phyloP scores from a whole-genome alignment of 2,329 filamentous ascomycete species.

The Clarireedia hainanense region DNA sequence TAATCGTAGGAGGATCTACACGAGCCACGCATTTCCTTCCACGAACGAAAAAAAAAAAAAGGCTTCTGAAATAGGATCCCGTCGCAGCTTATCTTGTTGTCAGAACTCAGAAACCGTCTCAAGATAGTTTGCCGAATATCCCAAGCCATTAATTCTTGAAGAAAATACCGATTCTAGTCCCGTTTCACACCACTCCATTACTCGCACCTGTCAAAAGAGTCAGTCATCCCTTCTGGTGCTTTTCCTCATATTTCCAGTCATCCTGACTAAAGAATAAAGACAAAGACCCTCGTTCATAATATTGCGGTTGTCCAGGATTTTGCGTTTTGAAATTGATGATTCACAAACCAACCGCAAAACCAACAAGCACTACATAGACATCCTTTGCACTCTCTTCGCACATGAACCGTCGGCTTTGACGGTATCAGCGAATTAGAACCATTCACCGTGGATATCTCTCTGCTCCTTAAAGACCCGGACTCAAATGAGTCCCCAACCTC shows the following conservation, averaged over 20 bases:
- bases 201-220: slow-evolving; percentile 18
- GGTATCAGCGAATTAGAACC: slow-evolving; percentile 34
- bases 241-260: slow-evolving; percentile 11
- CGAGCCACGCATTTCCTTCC: slow-evolving; percentile 35
- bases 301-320: slow-evolving; percentile 14
- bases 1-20: slow-evolving; percentile 32
- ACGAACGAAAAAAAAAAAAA: slow-evolving; percentile 17
- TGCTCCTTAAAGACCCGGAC: slow-evolving; percentile 70
- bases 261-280: slow-evolving; percentile 10
- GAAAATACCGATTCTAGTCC: slow-evolving; percentile 12
- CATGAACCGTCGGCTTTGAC: slow-evolving; percentile 30
- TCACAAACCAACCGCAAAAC: neutral
- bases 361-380: slow-evolving; percentile 7
- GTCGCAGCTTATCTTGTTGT: slow-evolving; percentile 18
- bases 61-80: slow-evolving; percentile 30
- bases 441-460: slow-evolving; percentile 90
- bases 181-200: slow-evolving; percentile 24
- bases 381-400: slow-evolving; percentile 18
- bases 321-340: slow-evolving; percentile 6
- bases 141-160: slow-evolving; percentile 16
- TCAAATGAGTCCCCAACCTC: slow-evolving; percentile 60
- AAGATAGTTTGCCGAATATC: slow-evolving; percentile 23
- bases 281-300: slow-evolving; percentile 13
- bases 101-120: slow-evolving; percentile 26
- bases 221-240: slow-evolving; percentile 14